Evolutionary conservation across 257 asterid genomes (phyloP).

Genomic region (Linaria vulgaris): DNA sequence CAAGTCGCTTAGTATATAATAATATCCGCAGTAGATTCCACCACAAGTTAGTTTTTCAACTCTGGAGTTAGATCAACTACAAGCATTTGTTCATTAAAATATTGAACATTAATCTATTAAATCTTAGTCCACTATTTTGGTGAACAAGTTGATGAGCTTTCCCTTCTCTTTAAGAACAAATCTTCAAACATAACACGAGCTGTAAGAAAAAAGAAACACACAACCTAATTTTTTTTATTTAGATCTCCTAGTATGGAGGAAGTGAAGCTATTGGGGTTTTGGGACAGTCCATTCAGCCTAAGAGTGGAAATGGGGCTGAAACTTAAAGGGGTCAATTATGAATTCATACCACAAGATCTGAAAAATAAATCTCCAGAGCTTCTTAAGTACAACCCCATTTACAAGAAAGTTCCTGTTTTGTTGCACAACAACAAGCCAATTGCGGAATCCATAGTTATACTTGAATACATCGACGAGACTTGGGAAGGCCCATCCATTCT

Average conservation of each 20-base stretch:
- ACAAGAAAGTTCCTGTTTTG: slow-evolving; percentile 30
- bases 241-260: not conserved
- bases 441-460: slow-evolving; percentile 28
- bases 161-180: too few species aligned
- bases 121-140: too few species aligned
- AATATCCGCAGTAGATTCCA: too few species aligned
- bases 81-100: too few species aligned
- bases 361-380: slow-evolving; percentile 24
- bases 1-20: too few species aligned
- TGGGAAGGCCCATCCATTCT: slow-evolving; percentile 29
- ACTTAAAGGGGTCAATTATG: slow-evolving; percentile 35
- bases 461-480: slow-evolving; percentile 43
- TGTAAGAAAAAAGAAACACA: too few species aligned
- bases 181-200: too few species aligned
- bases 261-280: not conserved
- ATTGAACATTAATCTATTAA: too few species aligned
- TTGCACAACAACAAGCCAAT: slow-evolving; percentile 33
- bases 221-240: too few species aligned
- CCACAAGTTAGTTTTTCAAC: too few species aligned
- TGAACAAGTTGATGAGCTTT: too few species aligned
- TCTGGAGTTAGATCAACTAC: too few species aligned
- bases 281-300: slow-evolving; percentile 30
- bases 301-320: slow-evolving; percentile 41
- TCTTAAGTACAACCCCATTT: slow-evolving; percentile 30
- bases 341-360: slow-evolving; percentile 25